Base-by-base conservation (phyloP, 345 rosid species). In the Carallia brachiata region DNA sequence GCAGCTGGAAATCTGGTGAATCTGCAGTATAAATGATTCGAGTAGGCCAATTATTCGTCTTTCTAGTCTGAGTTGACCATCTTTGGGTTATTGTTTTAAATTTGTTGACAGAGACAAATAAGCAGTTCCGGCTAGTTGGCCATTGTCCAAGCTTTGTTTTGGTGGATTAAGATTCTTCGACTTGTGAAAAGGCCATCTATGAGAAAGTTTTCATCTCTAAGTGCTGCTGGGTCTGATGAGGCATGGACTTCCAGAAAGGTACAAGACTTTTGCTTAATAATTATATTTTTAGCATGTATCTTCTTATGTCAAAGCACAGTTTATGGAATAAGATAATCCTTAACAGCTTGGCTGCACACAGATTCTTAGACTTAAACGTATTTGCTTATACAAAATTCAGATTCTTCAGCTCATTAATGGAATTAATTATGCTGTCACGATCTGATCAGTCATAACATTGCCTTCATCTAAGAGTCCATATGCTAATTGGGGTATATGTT, bases 171-270 rank as follows among this genome's bases (percentile, higher is more conserved):
- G 65, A 74, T 62, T 72, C 72, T 79, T 70, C 60, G 44, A 56
- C 28, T 6, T 57, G 63, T 65, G 82, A 68, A 64, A 62, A 61
- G 76, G 73, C 69, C 62, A 63, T 23, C 32, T 17, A 0, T 6
- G 6, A 36, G 19, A 52, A 3, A 30, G 13, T 52, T 12, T 62
- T 53, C 19, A 39, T 37, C 62, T 31, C 65, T 27, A 61, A 60
- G 68, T 58, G 64, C 36, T 67, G 79, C 80, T 64, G 68, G 23
- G 36, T 80, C 71, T 62, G 70, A 19, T 54, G 12, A 65, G 3
- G 16, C 36, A 57, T 61, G 15, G 52, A 60, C 70, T 63, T 61
- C 15, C 44, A 13, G 17, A 61, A 65, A 52, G 50, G 79, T 48
- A 62, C 55, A 68, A 58, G 23, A 48, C 36, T 39, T 47, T 61